Conservation (phyloP, 2,329 filamentous ascomycete genomes). For the Aspergillus sp. region DNA sequence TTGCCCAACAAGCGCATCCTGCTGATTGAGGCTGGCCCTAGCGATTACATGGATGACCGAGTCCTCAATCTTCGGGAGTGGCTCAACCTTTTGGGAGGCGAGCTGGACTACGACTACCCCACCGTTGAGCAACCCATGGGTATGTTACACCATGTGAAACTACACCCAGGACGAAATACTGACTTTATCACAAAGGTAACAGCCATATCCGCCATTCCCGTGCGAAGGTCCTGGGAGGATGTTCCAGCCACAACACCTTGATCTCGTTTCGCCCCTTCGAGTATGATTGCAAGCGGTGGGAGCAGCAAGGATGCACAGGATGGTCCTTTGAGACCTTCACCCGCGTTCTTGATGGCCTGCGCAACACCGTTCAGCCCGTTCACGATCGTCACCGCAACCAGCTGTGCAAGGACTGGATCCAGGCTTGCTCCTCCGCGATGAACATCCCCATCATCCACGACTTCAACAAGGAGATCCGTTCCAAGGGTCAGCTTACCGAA, state of each 20-base stretch:
- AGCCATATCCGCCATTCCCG: slow-evolving; percentile 90
- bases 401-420: slow-evolving; percentile 87
- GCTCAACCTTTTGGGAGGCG: slow-evolving; percentile 80
- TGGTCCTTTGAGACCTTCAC: slow-evolving; percentile 88
- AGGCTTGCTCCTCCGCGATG: slow-evolving; percentile 77
- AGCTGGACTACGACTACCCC: slow-evolving; percentile 89
- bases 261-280: slow-evolving; percentile 92
- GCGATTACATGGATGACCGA: slow-evolving; percentile 84
- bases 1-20: slow-evolving; percentile 80
- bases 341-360: slow-evolving; percentile 78
- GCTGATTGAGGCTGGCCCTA: slow-evolving; percentile 85
- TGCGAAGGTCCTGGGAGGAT: slow-evolving; percentile 89
- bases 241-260: slow-evolving; percentile 91
- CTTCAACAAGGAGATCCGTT: slow-evolving; percentile 83
- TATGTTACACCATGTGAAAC: slow-evolving; percentile 40
- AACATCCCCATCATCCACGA: slow-evolving; percentile 80
- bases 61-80: slow-evolving; percentile 87
- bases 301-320: slow-evolving; percentile 77
- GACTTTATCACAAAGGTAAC: slow-evolving; percentile 63
- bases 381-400: slow-evolving; percentile 86
- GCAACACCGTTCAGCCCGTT: slow-evolving; percentile 88
- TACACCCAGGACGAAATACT: neutral
- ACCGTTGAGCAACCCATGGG: slow-evolving; percentile 86
- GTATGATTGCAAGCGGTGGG: slow-evolving; percentile 86
- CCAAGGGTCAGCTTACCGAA: slow-evolving; percentile 71